Conservation (phyloP, 768 basidiomycete genomes). For the Cystofilobasidium bisporidii region DNA sequence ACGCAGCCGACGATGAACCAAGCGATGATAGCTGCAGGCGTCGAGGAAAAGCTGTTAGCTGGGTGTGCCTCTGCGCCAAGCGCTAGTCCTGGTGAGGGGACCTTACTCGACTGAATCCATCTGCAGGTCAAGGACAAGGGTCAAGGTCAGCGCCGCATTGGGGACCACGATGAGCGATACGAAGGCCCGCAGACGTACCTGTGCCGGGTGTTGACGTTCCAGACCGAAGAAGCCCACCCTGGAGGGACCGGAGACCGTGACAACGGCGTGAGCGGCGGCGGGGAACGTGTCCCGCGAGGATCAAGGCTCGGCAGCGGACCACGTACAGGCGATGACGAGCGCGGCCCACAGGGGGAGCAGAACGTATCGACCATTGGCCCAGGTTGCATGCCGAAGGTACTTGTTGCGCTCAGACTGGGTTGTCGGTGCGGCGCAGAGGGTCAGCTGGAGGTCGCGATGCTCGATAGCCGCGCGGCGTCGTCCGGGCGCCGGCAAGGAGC, state of each 20-base stretch:
- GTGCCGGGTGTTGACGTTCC: constrained; percentile 11
- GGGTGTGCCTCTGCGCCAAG: no score
- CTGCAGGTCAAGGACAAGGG: neutral
- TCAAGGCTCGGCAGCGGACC: no score
- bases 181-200: neutral
- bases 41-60: no score
- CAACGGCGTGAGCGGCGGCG: no score
- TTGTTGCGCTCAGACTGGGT: neutral
- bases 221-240: constrained; percentile 22
- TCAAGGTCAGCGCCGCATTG: neutral
- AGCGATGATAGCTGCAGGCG: constrained; percentile 58
- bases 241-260: neutral
- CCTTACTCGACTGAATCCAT: neutral
- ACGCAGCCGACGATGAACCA: constrained; percentile 58
- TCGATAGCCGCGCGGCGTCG: no score
- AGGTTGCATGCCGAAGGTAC: constrained; percentile 1
- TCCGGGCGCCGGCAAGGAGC: no score
- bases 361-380: constrained; percentile 15
- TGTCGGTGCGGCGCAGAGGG: no score
- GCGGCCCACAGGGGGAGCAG: constrained; percentile 14
- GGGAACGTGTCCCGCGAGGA: no score
- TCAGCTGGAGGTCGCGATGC: no score
- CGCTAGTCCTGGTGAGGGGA: no score
- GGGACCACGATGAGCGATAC: neutral
- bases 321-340: constrained; percentile 23